phyloP scores from a whole-genome alignment of 192 early-diverging fungal species.

The Phlyctochytrium arcticum region DNA sequence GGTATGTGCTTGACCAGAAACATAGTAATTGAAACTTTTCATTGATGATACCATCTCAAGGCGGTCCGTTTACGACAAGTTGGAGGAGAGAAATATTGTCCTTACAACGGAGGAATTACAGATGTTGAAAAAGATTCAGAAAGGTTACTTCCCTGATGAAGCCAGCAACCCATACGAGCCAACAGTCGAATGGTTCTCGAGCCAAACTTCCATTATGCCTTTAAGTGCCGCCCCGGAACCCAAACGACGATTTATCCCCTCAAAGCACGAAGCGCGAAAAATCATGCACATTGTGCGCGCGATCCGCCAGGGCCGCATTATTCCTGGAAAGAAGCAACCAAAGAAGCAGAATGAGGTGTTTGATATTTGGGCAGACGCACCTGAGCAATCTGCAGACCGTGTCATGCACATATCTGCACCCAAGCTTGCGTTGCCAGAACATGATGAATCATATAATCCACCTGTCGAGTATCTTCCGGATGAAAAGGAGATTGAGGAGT shows the following conservation, averaged over 20 bases:
- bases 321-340: conserved; percentile 46
- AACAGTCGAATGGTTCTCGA: conserved; percentile 94
- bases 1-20: conserved; percentile 48
- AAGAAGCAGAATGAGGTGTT: conserved; percentile 56
- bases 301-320: conserved; percentile 84
- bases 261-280: conserved; percentile 88
- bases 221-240: conserved; percentile 87
- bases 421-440: conserved; percentile 77
- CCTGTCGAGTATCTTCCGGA: conserved; percentile 89
- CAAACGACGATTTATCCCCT: conserved; percentile 92
- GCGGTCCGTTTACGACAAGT: conserved; percentile 75
- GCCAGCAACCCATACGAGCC: conserved; percentile 86
- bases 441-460: conserved; percentile 96
- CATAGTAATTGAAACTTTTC: too few relatives aligned
- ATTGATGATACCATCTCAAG: conserved; percentile 11
- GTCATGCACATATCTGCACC: conserved; percentile 85
- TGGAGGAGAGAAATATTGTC: conserved; percentile 76
- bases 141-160: conserved; percentile 74
- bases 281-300: conserved; percentile 98
- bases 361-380: conserved; percentile 80
- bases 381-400: conserved; percentile 57
- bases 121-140: conserved; percentile 85
- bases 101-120: conserved; percentile 88
- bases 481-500: conserved; percentile 73
- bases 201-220: conserved; percentile 75